Base-by-base conservation (phyloP, 805 yeast genomes). In the Vanderwaltozyma verrucispora region DNA sequence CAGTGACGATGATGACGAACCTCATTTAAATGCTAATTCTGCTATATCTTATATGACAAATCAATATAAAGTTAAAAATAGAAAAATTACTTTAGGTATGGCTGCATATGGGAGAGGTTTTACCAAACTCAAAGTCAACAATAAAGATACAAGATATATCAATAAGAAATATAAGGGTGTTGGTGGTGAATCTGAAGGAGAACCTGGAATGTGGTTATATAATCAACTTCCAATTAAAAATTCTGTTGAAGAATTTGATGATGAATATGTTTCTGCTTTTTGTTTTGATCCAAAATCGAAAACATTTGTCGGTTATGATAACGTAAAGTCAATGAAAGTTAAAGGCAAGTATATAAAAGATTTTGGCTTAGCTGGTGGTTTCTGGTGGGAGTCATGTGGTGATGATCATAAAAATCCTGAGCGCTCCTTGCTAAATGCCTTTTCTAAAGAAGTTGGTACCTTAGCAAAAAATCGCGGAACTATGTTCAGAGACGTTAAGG, bases 351-450 rank as follows among this genome's bases (percentile, higher is more conserved):
- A 74, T 48, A 74, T 80, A 7, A 48, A 45, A 28, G 47, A 57
- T 16, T 56, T 62, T 6, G 51, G 63, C 0, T 60, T 87, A 9
- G 94, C 80, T 0, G 97, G 98, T 0, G 95, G 83, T 0, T 78
- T 92, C 75, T 88, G 84, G 80, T 89, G 97, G 97, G 96, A 89
- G 50, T 79, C 95, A 0, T 70, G 79, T 40, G 95, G 95, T 2
- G 95, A 86, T 50, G 49, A 59, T 2, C 51, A 59, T 33, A 25
- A 28, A 2, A 48, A 63, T 32, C 47, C 50, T 2, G 37, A 50
- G 2, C 49, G 64, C 26, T 71, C 77, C 0, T 53, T 76, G 20
- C 47, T 77, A 9, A 41, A 53, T n/a, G 61, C 59, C 3, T 77
- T 74, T 59, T 69, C 71, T 5, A 33, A 46, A 14, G 48, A 45